These are phyloP conservation scores for Crotalaria pallida DNA, from an alignment of 306 rosid genomes.

Conservation along the genomic window DNA sequence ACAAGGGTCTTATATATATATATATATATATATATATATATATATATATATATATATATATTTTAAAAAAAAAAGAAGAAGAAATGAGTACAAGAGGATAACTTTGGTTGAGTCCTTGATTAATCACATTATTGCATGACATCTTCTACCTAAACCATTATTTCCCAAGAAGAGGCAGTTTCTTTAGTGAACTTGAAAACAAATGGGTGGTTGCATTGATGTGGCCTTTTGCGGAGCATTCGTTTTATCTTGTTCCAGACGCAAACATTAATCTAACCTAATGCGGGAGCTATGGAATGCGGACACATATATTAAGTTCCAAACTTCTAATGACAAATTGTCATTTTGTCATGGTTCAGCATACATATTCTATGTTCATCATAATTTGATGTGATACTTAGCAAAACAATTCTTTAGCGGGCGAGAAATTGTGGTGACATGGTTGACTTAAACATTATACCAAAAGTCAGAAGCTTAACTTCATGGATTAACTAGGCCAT, in stretches of 20 bases:
- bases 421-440: slow-evolving; percentile 28
- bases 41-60: no score
- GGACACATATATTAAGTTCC: not conserved
- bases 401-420: slow-evolving; percentile 4
- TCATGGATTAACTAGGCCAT: not conserved
- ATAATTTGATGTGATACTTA: slow-evolving; percentile 29
- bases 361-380: slow-evolving; percentile 4
- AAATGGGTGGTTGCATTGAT: slow-evolving; percentile 39
- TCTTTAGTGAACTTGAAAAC: slow-evolving; percentile 16
- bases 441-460: slow-evolving; percentile 31
- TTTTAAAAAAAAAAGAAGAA: no score
- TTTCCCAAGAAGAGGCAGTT: slow-evolving; percentile 19
- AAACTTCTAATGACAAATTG: slow-evolving; percentile 13
- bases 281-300: not conserved
- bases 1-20: no score
- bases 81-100: no score
- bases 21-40: no score
- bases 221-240: slow-evolving; percentile 8
- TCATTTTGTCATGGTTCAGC: slow-evolving; percentile 13
- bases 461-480: slow-evolving; percentile 19
- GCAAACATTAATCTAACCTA: slow-evolving; percentile 26
- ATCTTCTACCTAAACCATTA: slow-evolving; percentile 26
- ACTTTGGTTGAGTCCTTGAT: slow-evolving; percentile 11
- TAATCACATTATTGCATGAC: slow-evolving; percentile 18
- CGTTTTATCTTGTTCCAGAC: slow-evolving; percentile 39